Evolutionary conservation across 2,329 filamentous ascomycete species (phyloP), one percentile per base, ranked within the genome.

Genomic region (Xylaria sp.): DNA sequence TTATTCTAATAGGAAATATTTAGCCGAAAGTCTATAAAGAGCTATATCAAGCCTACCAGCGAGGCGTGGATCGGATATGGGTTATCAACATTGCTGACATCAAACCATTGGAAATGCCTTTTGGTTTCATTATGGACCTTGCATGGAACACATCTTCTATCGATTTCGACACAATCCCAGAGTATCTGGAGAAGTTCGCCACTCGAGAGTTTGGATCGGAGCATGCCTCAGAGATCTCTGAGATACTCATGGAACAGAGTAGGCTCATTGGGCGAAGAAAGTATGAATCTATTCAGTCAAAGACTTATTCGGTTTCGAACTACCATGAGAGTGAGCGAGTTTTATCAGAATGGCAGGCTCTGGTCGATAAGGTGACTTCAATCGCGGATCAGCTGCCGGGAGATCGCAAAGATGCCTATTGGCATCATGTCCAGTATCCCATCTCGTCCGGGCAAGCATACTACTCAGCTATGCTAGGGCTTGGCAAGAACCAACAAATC

Each of bases 31-130:
- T 73, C 12, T 73, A 66, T 27, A 73, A 71, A n/a, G 76, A 91
- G 78, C 85, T 91, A 83, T 83, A 85, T 69, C 81, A 89, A 61
- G 87, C 89, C 1, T 86, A 89, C 64, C 82, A 87, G 25, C 84
- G 87, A 47, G 81, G 87, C 1, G 89, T 88, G 2, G 83, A 86
- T 70, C 82, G 86, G 21, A 88, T 91, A 69, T 91, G 89, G 89
- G 84, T 91, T 51, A 87, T 90, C 72, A 91, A 91, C 70, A 87
- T 91, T 23, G 89, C 88, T 48, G 89, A 91, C 74, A 82, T 91
- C 69, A 91, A 91, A 79, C 87, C 87, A 0, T 81, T 89, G 3
- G 82, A 55, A 63, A 69, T 73, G 60, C 72, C 72, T 9, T 71
- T 74, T 51, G 69, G 67, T 8, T 70, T 74, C 53, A 67, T 69